phyloP scores from a whole-genome alignment of 78 protist genomes.

The Pirum gemmata region DNA sequence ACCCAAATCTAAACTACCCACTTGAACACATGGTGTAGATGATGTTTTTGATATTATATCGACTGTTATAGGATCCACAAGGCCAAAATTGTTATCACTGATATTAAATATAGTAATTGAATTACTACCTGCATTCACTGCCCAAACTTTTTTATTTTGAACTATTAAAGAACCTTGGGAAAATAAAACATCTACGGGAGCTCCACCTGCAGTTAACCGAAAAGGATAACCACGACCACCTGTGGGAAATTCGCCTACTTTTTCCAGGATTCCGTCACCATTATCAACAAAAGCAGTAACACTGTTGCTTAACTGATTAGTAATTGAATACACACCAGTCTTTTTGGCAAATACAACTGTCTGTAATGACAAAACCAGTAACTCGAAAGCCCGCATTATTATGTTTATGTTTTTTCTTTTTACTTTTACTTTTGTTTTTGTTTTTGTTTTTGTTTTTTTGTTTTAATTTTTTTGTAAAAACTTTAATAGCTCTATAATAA shows the following conservation, averaged over 20 bases:
- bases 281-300: neutral
- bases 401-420: too few relatives aligned
- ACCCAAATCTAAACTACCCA: neutral
- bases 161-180: neutral
- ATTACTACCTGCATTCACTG: neutral
- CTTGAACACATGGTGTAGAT: neutral
- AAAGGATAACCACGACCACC: neutral
- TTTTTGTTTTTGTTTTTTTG: too few relatives aligned
- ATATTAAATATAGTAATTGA: too few relatives aligned
- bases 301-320: neutral
- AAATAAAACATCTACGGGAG: neutral
- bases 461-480: too few relatives aligned
- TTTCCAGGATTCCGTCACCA: neutral
- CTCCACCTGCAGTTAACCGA: neutral
- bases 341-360: too few relatives aligned
- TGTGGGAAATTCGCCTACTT: neutral
- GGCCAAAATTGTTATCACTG: neutral
- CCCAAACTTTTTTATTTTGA: neutral
- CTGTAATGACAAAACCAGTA: too few relatives aligned
- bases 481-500: too few relatives aligned
- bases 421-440: too few relatives aligned
- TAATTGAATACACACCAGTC: neutral
- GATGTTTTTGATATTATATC: neutral
- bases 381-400: too few relatives aligned
- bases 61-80: neutral